Percentiles rank a stretch among this genome's conserved stretches.
Evolutionary conservation across 352 stramenopile genomes (phyloP).

Genomic region (Poterioochromonas sp.): DNA sequence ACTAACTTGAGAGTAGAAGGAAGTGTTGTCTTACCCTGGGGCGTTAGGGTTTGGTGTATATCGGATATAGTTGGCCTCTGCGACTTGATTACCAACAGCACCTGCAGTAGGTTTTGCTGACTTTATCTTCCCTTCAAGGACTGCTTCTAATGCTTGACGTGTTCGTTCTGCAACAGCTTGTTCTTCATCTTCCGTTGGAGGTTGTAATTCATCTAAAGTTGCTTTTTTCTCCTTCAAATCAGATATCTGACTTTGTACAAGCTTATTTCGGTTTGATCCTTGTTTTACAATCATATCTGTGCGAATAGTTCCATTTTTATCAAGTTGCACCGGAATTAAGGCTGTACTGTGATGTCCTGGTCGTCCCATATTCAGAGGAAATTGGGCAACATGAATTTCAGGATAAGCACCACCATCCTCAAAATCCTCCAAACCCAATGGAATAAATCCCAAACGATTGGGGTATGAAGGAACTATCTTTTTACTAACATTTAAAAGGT

Average conservation of each 20-base stretch:
- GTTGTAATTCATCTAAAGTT: background rate
- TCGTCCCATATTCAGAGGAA: conserved; percentile 76
- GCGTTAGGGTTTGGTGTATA: conserved; percentile 82
- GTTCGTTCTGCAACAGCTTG: conserved; percentile 53
- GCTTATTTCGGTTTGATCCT: conserved; percentile 81
- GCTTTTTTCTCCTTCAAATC: conserved; percentile 74
- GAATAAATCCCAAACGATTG: conserved; percentile 45
- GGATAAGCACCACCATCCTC: conserved; percentile 93
- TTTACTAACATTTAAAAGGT: conserved; percentile 25
- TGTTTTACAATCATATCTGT: conserved; percentile 91
- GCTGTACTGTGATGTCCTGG: conserved; percentile 61
- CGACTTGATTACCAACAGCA: conserved; percentile 42
- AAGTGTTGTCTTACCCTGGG: conserved; percentile 49
- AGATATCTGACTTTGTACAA: conserved; percentile 80
- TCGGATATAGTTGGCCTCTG: conserved; percentile 66
- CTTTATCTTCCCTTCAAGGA: conserved; percentile 31
- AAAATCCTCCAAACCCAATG: conserved; percentile 69
- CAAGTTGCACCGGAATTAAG: conserved; percentile 82
- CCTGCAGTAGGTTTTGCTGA: background rate
- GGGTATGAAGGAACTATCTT: conserved; percentile 43
- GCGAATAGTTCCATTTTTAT: conserved; percentile 71
- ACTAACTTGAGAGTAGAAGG: background rate
- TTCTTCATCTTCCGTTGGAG: conserved; percentile 52
- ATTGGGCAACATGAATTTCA: conserved; percentile 94
- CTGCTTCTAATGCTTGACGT: conserved; percentile 61